Base-by-base conservation (phyloP, 2,329 filamentous ascomycete genomes). In the Cytospora piceicola region DNA sequence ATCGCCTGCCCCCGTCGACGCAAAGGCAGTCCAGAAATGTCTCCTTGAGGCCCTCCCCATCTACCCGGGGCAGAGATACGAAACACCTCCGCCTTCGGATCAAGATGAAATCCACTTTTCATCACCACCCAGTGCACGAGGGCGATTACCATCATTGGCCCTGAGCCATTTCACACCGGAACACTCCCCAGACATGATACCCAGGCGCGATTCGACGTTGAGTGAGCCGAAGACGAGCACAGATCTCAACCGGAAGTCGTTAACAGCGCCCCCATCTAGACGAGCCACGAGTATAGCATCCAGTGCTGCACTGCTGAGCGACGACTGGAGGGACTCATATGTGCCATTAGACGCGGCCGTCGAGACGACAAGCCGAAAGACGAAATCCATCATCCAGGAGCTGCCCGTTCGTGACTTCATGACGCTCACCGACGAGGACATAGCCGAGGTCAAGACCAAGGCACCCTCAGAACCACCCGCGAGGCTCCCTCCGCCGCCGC, bases 371-470 rank as follows among this genome's bases (percentile, higher is more conserved):
- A 42, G 64, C 58, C 73, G 75, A 2, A 72, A 74, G 22, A 70
- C 72, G 32, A 77, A 76, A 62, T 72, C 75, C 1, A 76, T 79
- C 1, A 77, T 86, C 4, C 76, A 77, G 55, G 84, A 86, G 69
- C 84, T 84, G 7, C 80, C 80, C 46, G 75, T 86, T 27, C 78
- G 80, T 22, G 85, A 87, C 49, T 86, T 87, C 60, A 76, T 85
- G 61, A 77, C 79, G 24, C 76, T 87, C 7, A 83, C 79, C 64
- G 85, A 87, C 66, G 84, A 88, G 34, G 85, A 87, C 63, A 85
- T 88, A 67, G 83, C 84, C 11, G 85, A 87, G 69, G 74, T 68
- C 9, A 66, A 54, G 9, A 53, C 65, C 56, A 71, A 70, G 70
- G 53, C 32, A 4, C 63, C 61, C 22, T 64, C 65, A 12, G 61